These are phyloP conservation scores for Aspergillus pseudoglaucus DNA, from an alignment of 2,329 filamentous ascomycete species.

Conservation along the genomic window DNA sequence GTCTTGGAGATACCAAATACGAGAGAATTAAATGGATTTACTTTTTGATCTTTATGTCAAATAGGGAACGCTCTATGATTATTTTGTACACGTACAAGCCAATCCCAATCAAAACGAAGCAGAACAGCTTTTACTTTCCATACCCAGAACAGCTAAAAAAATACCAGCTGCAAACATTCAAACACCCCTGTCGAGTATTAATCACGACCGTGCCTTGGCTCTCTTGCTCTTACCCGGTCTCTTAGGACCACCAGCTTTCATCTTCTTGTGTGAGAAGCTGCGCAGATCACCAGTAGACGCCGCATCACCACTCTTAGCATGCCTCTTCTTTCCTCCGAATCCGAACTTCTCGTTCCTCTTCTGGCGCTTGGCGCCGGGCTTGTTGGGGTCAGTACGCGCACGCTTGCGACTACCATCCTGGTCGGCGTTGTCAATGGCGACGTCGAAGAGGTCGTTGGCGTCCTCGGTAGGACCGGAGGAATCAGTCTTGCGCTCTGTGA, in stretches of 20 bases:
- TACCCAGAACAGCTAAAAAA: background rate
- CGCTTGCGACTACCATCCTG: conserved; percentile 47
- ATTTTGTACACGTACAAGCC: too few relatives aligned
- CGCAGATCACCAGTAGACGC: conserved; percentile 72
- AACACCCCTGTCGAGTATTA: conserved; percentile 5
- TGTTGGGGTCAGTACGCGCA: conserved; percentile 36
- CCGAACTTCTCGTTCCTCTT: conserved; percentile 96
- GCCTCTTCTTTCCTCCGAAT: conserved; percentile 91
- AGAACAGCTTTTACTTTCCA: background rate
- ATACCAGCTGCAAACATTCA: background rate
- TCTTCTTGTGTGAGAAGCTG: conserved; percentile 73
- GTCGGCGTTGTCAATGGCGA: conserved; percentile 68
- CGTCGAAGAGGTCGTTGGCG: conserved; percentile 75
- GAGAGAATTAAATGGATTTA: too few relatives aligned
- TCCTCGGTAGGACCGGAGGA: conserved; percentile 62
- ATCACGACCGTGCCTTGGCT: conserved; percentile 25
- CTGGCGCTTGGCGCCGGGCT: conserved; percentile 60
- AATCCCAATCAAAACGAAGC: too few relatives aligned
- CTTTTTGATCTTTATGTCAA: too few relatives aligned
- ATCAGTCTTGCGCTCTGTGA: conserved; percentile 70
- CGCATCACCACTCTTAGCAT: conserved; percentile 85
- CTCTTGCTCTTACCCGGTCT: conserved; percentile 48
- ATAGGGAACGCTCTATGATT: too few relatives aligned
- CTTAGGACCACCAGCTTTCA: conserved; percentile 56
- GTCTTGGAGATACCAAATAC: too few relatives aligned